Evolutionary conservation across 2,329 filamentous ascomycete genomes (phyloP).

Genomic region (Colletotrichum magnum): DNA sequence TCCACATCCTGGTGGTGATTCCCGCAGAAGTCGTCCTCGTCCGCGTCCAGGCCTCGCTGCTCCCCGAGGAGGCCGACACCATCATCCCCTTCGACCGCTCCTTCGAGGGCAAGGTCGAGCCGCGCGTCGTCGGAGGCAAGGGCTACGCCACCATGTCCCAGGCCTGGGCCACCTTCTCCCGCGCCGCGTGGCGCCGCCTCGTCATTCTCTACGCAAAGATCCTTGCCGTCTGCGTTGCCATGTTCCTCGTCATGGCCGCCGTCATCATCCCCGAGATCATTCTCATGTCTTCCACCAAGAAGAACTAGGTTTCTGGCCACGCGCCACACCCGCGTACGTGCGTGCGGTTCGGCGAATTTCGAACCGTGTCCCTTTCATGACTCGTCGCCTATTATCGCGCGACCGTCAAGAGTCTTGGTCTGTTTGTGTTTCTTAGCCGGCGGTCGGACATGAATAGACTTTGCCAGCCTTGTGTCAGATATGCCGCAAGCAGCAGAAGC

Average conservation of each 20-base stretch:
- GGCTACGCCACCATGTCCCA: slow-evolving; percentile 80
- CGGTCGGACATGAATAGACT: slow-evolving; percentile 5
- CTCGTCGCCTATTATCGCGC: not conserved
- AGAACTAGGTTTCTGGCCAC: slow-evolving; percentile 15
- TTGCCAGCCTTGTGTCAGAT: not conserved
- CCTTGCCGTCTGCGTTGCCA: slow-evolving; percentile 66
- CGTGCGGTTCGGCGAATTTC: not conserved
- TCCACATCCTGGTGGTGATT: slow-evolving; percentile 76
- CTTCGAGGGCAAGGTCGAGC: slow-evolving; percentile 82
- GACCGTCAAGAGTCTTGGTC: not conserved
- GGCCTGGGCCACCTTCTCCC: slow-evolving; percentile 85
- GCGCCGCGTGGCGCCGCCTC: slow-evolving; percentile 79
- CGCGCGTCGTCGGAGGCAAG: slow-evolving; percentile 79
- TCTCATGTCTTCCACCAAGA: slow-evolving; percentile 51
- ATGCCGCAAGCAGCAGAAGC: not conserved
- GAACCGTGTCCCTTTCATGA: not conserved
- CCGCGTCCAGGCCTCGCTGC: slow-evolving; percentile 88
- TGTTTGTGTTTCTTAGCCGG: not conserved
- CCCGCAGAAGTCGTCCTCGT: slow-evolving; percentile 83
- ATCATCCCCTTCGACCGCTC: slow-evolving; percentile 93
- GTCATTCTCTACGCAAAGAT: slow-evolving; percentile 83
- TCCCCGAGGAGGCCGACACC: slow-evolving; percentile 84
- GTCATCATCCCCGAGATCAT: slow-evolving; percentile 67
- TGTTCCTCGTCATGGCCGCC: slow-evolving; percentile 61
- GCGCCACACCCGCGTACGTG: not conserved